Percentiles rank a stretch among this genome's conserved stretches.
These are phyloP conservation scores for Acanthamoeba royreba DNA, from an alignment of 208 protist species.

Conservation along the genomic window DNA sequence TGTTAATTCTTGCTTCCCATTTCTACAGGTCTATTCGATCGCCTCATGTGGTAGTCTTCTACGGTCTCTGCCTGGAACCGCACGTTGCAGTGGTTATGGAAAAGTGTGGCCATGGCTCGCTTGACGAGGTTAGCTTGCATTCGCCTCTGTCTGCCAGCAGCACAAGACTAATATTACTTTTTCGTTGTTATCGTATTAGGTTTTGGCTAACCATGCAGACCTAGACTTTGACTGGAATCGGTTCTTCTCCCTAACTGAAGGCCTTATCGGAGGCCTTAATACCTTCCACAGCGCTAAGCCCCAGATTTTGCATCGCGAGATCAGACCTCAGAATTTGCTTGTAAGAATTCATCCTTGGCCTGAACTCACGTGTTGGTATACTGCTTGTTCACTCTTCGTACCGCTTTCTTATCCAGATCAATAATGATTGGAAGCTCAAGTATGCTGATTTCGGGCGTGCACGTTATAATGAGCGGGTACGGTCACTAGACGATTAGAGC, in stretches of 20 bases:
- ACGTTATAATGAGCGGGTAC: conserved; percentile 1
- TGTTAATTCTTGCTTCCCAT: background rate
- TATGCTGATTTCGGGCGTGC: conserved; percentile 11
- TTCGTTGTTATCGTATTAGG: background rate
- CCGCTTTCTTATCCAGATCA: background rate
- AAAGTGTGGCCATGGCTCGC: background rate
- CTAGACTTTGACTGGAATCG: conserved; percentile 8
- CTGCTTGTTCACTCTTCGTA: background rate
- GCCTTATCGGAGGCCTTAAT: conserved; percentile 18
- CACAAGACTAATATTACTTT: background rate
- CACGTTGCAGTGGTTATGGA: conserved; percentile 12
- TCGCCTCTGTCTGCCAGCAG: background rate
- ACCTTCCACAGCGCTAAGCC: conserved; percentile 17
- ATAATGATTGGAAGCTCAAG: conserved; percentile 6
- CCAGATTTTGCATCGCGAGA: conserved; percentile 22
- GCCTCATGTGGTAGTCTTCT: conserved; percentile 11
- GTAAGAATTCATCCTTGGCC: background rate
- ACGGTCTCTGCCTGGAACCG: conserved; percentile 2
- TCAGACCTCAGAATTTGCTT: conserved; percentile 9
- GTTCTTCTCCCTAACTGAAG: conserved; percentile 3
- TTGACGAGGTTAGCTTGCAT: background rate
- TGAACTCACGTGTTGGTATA: background rate
- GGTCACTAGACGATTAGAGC: background rate
- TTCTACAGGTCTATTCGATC: background rate
- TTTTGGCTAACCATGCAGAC: background rate